Evolutionary conservation across 306 rosid genomes (phyloP), one percentile per base, ranked within the genome.

Genomic region (Cicer judaicum): DNA sequence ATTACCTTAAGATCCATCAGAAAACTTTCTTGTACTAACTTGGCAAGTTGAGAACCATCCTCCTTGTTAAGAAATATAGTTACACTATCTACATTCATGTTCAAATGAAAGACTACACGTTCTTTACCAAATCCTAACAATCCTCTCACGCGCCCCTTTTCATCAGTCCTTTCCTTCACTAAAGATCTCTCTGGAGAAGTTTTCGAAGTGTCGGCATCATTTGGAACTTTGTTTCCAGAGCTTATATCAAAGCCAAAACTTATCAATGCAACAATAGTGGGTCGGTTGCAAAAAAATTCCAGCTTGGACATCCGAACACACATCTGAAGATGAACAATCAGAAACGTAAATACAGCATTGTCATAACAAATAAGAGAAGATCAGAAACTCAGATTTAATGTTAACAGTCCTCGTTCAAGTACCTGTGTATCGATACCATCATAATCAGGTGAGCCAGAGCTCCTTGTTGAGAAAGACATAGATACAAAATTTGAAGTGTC

Each of bases 351-450:
- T 29, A 64, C 13, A 14, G 46, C 75, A 75, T 55, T 44, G 15
- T 74, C 42, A 19, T 70, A 29, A 70, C 48, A 40, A 43, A n/a
- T 3, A 50, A 61, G 39, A 41, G 47, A 5, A 75, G 19, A 83
- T 38, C 49, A 68, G 71, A 80, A 79, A 68, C 70, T 39, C 24
- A 39, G 43, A 24, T 63, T 77, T 10, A 73, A 55, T 55, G 65
- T 69, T 52, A 62, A 61, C 62, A 72, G 66, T 62, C 79, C 68
- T 70, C 70, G 11, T 12, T 47, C 39, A 81, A 15, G 64, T 90
- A 94, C 99, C 99, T 94, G 92, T 66, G 97, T 90, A 76, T 94
- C 99, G 64, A 82, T 84, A 62, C 99, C 99, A 80, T 92, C 87
- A 76, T 94, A 94, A 83, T 86, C 87, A 65, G 90, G 86, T 12